Evolutionary conservation across 129 eudicot genomes (phyloP).

Genomic region (Flaveria linearis): DNA sequence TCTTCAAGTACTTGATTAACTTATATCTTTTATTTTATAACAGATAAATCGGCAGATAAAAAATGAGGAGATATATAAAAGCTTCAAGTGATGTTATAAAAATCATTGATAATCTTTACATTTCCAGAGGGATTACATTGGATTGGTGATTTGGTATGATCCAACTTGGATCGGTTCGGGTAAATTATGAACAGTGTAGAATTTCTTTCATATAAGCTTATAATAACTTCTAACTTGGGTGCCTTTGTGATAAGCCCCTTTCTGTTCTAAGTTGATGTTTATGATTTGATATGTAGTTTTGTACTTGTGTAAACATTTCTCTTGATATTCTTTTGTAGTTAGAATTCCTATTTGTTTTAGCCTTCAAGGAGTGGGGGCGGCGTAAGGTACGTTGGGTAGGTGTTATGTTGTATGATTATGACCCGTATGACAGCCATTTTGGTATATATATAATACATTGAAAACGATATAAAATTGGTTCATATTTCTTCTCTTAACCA

Average conservation of each 20-base stretch:
- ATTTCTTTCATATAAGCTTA: slow-evolving; percentile 13
- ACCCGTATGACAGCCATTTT: no score
- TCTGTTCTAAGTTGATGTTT: slow-evolving; percentile 6
- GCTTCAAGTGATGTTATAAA: slow-evolving; percentile 71
- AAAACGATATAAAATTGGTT: no score
- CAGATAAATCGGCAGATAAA: slow-evolving; percentile 82
- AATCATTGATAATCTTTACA: slow-evolving; percentile 69
- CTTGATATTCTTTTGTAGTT: slow-evolving; percentile 7
- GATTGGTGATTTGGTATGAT: slow-evolving; percentile 69
- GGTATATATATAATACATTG: no score
- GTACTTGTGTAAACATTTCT: background rate
- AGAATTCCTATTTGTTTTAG: background rate
- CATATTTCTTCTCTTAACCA: no score
- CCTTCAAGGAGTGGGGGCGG: background rate
- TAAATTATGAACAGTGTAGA: slow-evolving; percentile 16
- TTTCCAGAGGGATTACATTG: slow-evolving; percentile 58
- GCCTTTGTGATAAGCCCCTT: slow-evolving; percentile 16
- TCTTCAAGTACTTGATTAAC: background rate
- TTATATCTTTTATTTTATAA: background rate
- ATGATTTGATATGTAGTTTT: background rate
- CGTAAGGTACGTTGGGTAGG: background rate
- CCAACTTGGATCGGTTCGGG: background rate
- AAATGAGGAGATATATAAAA: slow-evolving; percentile 77
- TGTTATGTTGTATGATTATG: background rate
- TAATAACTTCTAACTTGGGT: slow-evolving; percentile 23